phyloP scores from a whole-genome alignment of 169 alveolate genomes.

The Cryptosporidium sp. region DNA sequence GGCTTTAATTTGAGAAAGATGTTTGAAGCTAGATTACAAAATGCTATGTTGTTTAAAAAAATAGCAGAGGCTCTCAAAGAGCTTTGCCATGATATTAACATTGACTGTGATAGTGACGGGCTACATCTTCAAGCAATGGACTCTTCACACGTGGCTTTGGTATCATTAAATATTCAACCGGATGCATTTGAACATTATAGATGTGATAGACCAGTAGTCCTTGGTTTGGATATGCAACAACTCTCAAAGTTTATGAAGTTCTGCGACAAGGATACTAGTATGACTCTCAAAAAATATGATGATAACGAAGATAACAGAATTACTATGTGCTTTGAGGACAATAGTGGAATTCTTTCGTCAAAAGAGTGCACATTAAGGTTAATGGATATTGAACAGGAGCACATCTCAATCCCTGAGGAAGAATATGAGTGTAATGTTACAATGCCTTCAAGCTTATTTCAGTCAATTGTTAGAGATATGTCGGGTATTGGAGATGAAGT shows the following conservation, averaged over 20 bases:
- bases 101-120: slow-evolving; percentile 90
- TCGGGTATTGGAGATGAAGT: slow-evolving; percentile 88
- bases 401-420: slow-evolving; percentile 85
- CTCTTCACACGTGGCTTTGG: slow-evolving; percentile 89
- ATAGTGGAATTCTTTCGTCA: slow-evolving; percentile 82
- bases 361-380: slow-evolving; percentile 83
- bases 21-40: slow-evolving; percentile 92
- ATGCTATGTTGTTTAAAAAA: slow-evolving; percentile 92
- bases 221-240: slow-evolving; percentile 73
- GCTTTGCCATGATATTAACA: slow-evolving; percentile 89
- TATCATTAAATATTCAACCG: slow-evolving; percentile 86
- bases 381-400: slow-evolving; percentile 86
- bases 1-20: slow-evolving; percentile 76
- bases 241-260: slow-evolving; percentile 66
- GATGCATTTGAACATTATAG: slow-evolving; percentile 90
- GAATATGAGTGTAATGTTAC: slow-evolving; percentile 86
- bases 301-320: slow-evolving; percentile 80
- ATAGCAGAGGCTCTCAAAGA: slow-evolving; percentile 91
- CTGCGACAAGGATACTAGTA: slow-evolving; percentile 71
- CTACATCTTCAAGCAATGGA: slow-evolving; percentile 92
- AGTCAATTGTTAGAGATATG: slow-evolving; percentile 86
- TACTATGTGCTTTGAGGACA: slow-evolving; percentile 83
- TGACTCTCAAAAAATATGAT: slow-evolving; percentile 64
- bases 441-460: slow-evolving; percentile 85
- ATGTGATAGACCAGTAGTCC: slow-evolving; percentile 84